phyloP scores from a whole-genome alignment of 2,329 filamentous ascomycete genomes.

The Aureobasidium sp. region DNA sequence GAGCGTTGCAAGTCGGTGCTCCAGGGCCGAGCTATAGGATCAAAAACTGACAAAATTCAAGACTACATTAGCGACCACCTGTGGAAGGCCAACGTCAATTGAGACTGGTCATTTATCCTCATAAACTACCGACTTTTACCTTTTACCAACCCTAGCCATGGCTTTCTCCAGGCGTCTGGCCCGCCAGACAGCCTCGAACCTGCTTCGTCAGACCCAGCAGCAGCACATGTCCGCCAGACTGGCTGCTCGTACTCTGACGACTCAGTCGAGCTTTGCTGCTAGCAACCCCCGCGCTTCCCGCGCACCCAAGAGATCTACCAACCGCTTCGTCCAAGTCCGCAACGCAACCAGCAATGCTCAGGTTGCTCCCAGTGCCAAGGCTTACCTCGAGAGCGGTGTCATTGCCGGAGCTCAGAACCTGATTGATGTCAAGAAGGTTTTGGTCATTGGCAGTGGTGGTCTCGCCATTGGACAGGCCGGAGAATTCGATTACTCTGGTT shows the following conservation, averaged over 20 bases:
- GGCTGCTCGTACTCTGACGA: slow-evolving; percentile 25
- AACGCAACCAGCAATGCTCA: slow-evolving; percentile 42
- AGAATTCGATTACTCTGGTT: slow-evolving; percentile 98
- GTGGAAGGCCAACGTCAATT: slow-evolving; percentile 61
- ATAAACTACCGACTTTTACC: slow-evolving; percentile 4
- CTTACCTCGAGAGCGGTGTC: slow-evolving; percentile 81
- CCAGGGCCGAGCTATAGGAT: neutral
- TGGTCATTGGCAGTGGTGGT: slow-evolving; percentile 93
- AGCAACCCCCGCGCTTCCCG: neutral
- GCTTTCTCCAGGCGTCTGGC: slow-evolving; percentile 29
- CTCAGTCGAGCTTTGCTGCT: slow-evolving; percentile 20
- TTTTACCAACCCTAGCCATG: slow-evolving; percentile 21
- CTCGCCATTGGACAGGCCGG: slow-evolving; percentile 95
- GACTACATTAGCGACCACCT: slow-evolving; percentile 66
- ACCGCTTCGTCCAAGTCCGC: slow-evolving; percentile 20
- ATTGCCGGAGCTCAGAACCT: slow-evolving; percentile 69
- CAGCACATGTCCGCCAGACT: slow-evolving; percentile 21
- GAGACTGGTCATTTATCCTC: slow-evolving; percentile 26
- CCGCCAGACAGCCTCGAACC: slow-evolving; percentile 26
- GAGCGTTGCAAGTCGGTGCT: slow-evolving; percentile 11
- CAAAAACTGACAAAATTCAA: slow-evolving; percentile 24
- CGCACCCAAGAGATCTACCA: slow-evolving; percentile 14
- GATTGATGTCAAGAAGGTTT: slow-evolving; percentile 90
- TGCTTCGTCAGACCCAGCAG: slow-evolving; percentile 23
- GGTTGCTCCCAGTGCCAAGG: slow-evolving; percentile 71